Percentiles rank a stretch among this genome's conserved stretches.
These are phyloP conservation scores for Penicillium oxalicum DNA, from an alignment of 2,329 filamentous ascomycete species.

Conservation along the genomic window DNA sequence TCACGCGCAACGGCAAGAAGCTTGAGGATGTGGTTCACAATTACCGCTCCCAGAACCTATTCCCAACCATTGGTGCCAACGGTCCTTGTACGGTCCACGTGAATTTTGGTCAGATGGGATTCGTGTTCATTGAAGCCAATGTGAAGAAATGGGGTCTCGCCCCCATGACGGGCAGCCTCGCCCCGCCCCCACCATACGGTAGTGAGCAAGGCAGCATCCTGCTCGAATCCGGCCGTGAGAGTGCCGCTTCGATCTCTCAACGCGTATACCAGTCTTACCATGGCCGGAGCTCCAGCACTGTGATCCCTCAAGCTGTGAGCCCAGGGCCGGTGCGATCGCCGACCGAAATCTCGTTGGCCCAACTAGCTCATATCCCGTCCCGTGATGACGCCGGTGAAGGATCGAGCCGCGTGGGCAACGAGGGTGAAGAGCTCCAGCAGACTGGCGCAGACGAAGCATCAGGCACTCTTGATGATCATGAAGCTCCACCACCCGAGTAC, in stretches of 20 bases:
- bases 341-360: conserved; percentile 91
- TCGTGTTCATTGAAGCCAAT: conserved; percentile 98
- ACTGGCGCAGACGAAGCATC: conserved; percentile 11
- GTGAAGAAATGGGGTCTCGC: conserved; percentile 99
- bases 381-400: conserved; percentile 68
- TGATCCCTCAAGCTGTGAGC: conserved; percentile 67
- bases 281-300: conserved; percentile 72
- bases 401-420: conserved; percentile 46
- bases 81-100: conserved; percentile 90
- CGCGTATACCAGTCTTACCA: conserved; percentile 55
- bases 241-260: conserved; percentile 36
- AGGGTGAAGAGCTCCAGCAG: conserved; percentile 14
- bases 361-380: conserved; percentile 65
- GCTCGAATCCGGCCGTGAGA: conserved; percentile 71
- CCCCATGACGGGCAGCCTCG: conserved; percentile 89
- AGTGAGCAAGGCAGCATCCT: conserved; percentile 96
- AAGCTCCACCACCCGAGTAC: conserved; percentile 41
- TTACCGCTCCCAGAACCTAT: conserved; percentile 91
- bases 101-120: conserved; percentile 95
- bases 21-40: conserved; percentile 91
- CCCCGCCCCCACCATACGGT: conserved; percentile 91
- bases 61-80: conserved; percentile 93
- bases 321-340: conserved; percentile 85
- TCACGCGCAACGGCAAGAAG: conserved; percentile 96
- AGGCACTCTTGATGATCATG: conserved; percentile 28